phyloP scores from a whole-genome alignment of 2,329 filamentous ascomycete species.

The Pyrenophora graminea region DNA sequence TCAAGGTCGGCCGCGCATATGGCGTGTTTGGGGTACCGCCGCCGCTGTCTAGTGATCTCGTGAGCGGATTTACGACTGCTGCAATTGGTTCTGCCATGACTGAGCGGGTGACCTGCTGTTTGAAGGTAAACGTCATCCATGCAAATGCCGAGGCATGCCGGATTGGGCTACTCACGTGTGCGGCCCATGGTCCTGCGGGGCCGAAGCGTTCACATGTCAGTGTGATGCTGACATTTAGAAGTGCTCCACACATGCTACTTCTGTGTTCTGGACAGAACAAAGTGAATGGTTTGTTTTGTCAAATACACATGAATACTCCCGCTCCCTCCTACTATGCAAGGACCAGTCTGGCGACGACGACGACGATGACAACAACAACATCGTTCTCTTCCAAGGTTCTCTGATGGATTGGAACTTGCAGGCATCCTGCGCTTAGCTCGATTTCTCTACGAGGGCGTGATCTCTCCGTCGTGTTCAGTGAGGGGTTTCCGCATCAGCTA shows the following conservation, averaged over 20 bases:
- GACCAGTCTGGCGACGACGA: too few species aligned
- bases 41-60: constrained; percentile 34
- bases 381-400: too few species aligned
- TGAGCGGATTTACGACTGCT: constrained; percentile 28
- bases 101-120: constrained; percentile 32
- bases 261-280: too few species aligned
- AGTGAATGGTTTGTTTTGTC: too few species aligned
- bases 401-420: too few species aligned
- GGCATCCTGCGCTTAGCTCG: too few species aligned
- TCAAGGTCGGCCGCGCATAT: constrained; percentile 30
- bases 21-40: constrained; percentile 27
- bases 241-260: constrained; percentile 6
- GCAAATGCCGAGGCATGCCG: constrained; percentile 35
- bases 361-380: too few species aligned
- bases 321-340: too few species aligned
- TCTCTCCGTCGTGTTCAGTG: constrained; percentile 1
- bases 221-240: constrained; percentile 18
- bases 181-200: constrained; percentile 2
- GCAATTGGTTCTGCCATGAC: constrained; percentile 32
- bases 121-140: constrained; percentile 35
- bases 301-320: too few species aligned
- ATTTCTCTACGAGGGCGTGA: too few species aligned
- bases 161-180: constrained; percentile 17
- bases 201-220: constrained; percentile 15
- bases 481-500: constrained; percentile 13